Conservation (phyloP, 768 basidiomycete species). For the Lepiota venenata region DNA sequence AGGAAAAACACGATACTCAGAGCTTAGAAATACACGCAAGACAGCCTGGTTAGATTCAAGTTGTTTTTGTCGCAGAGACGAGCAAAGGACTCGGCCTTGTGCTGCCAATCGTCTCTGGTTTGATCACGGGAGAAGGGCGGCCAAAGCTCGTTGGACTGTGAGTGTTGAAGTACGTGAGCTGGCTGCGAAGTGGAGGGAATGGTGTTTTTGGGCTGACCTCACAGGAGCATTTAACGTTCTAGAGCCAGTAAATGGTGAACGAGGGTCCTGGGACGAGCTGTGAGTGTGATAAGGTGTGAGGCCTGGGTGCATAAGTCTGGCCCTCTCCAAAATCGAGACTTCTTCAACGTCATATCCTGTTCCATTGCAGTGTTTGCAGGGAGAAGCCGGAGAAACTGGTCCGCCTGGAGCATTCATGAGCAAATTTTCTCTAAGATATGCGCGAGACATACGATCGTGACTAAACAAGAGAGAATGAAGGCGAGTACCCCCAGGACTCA, state of each 20-base stretch:
- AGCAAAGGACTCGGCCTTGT: background rate
- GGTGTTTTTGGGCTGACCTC: background rate
- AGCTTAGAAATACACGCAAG: too few species aligned
- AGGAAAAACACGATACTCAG: too few species aligned
- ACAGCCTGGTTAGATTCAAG: background rate
- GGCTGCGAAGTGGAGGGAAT: background rate
- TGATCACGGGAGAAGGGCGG: slow-evolving; percentile 14
- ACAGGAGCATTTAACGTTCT: background rate
- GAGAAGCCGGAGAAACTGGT: background rate
- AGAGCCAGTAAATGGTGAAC: slow-evolving; percentile 1
- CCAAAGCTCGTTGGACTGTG: slow-evolving; percentile 14
- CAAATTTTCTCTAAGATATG: background rate
- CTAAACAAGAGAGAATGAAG: slow-evolving; percentile 2
- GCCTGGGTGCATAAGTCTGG: slow-evolving; percentile 1
- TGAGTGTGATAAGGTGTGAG: background rate
- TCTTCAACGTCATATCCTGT: slow-evolving; percentile 1
- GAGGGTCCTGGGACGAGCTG: slow-evolving; percentile 2
- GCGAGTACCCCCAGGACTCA: background rate
- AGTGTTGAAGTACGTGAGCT: background rate
- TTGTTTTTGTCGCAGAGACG: background rate
- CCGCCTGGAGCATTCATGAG: background rate
- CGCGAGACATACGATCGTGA: background rate
- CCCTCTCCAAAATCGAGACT: background rate
- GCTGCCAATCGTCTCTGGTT: background rate
- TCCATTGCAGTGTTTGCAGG: slow-evolving; percentile 6